Evolutionary conservation across 306 rosid genomes (phyloP).

Genomic region (Lupinus albus): DNA sequence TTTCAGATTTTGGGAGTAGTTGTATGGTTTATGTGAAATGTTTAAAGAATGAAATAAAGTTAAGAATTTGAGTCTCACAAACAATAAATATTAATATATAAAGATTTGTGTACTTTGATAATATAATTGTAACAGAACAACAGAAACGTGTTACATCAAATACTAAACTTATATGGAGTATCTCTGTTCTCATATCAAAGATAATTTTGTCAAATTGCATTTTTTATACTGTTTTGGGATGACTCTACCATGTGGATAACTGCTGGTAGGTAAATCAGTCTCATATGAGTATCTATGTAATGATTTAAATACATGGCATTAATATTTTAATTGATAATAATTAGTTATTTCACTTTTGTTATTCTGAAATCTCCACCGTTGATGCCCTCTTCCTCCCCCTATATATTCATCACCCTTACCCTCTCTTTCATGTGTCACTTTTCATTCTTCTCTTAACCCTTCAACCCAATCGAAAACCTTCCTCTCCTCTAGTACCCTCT

Average conservation of each 20-base stretch:
- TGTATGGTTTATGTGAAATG: too few relatives aligned
- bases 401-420: constrained; percentile 54
- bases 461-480: constrained; percentile 36
- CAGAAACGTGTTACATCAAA: background rate
- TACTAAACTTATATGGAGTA: background rate
- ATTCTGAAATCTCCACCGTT: constrained; percentile 63
- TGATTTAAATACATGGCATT: too few relatives aligned
- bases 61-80: too few relatives aligned
- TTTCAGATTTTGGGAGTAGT: too few relatives aligned
- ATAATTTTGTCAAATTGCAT: constrained; percentile 32
- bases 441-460: constrained; percentile 28
- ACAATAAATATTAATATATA: too few relatives aligned
- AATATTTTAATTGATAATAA: too few relatives aligned
- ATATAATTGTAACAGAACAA: too few relatives aligned
- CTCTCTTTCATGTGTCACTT: constrained; percentile 42
- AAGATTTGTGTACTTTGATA: too few relatives aligned
- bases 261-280: too few relatives aligned
- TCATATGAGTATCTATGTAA: too few relatives aligned
- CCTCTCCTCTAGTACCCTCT: constrained; percentile 34
- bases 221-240: constrained; percentile 42
- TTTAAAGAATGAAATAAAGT: too few relatives aligned
- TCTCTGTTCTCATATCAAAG: background rate
- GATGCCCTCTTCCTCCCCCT: constrained; percentile 48
- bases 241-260: constrained; percentile 55
- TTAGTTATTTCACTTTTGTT: constrained; percentile 43